Evolutionary conservation across 768 basidiomycete species (phyloP), one percentile per base, ranked within the genome.

Genomic region (Phanerodontia chrysosporium): DNA sequence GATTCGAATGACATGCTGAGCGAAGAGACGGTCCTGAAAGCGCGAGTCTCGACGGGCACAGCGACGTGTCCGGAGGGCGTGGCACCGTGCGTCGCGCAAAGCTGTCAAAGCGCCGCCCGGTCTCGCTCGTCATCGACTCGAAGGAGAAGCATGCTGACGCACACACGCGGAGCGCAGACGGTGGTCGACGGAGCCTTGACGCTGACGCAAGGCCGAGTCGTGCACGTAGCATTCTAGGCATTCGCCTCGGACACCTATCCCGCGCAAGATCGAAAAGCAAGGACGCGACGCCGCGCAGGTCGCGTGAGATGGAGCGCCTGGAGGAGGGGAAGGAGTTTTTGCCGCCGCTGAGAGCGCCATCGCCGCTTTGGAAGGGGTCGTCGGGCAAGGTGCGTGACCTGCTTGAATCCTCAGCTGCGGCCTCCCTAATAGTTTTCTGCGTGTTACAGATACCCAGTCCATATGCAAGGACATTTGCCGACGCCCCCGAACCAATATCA

Each of bases 301-400:
- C 39, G 53, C 36, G 51, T 9, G 53, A 28, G 32, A 32, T 51
- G 51, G n/a, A 32, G 51, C 25, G 53, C 7, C 8, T 39, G 36
- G 39, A 22, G 27, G 39, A 51, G 53, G 30, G 14, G n/a, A 35
- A 25, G 22, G 53, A 55, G 24, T 55, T 39, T 45, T 24, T 59
- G 25, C 58, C 58, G 32, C 58, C 42, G 21, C 9, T 59, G 46
- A 6, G 58, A 28, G 29, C 52, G 24, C 36, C 53, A 30, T 54
- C 51, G 45, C 58, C 58, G 13, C 30, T 59, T 12, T 59, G 51
- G 58, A 45, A 45, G 30, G 58, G 58, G 13, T 51, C 51, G 29
- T 51, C 36, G 13, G 44, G 49, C 5, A 25, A 36, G 53, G 58
- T 59, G 51, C 45, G 58, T 42, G 32, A 35, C 32, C 32, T 35